Evolutionary conservation across 768 basidiomycete species (phyloP), one percentile per base, ranked within the genome.

Genomic region (Boletus barrowsii): DNA sequence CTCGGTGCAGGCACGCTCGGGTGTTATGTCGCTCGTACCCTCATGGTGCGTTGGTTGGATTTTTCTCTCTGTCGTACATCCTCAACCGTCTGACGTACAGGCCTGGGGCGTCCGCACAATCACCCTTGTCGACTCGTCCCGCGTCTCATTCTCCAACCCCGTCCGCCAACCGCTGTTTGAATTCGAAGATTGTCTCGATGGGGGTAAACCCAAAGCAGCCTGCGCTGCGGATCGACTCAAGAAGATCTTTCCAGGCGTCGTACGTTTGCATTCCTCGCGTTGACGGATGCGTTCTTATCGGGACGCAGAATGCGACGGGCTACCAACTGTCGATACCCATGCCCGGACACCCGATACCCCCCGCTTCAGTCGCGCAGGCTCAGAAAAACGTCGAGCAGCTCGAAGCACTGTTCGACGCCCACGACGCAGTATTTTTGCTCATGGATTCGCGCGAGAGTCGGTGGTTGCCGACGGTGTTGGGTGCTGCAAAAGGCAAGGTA

Each of bases 381-480:
- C 79, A 82, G 64, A 75, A 76, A n/a, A 87, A 93, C 58, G 84
- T 98, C 1, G 72, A 72, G 32, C 75, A 77, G 61, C 79, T 99
- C 10, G 93, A 95, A 62, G 68, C 77, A 24, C 80, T 98, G 15
- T 79, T 98, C 53, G 86, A 89, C 30, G 75, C 78, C 17, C 96
- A 99, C 64, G 97, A 99, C 64, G 95, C 79, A 0, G 78, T 98
- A 4, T 98, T 94, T 70, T 75, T 98, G 32, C 77, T 98, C 22
- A 98, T 98, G 97, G 97, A 98, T 68, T 98, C 94, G n/a, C 77
- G 96, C 35, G 97, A 99, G 71, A 94, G 92, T 61, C 74, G 97
- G 42, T 99, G 97, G 97, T 73, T 99, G 47, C 97, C 96, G 11
- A 97, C 93, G 0, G 84, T 99, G 11, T 71, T 99, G 14, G 89